A percentile compares a stretch with the other conserved stretches of the same genome.
These are phyloP conservation scores for Starmerella kuoi DNA, from an alignment of 805 yeast genomes.

Conservation along the genomic window DNA sequence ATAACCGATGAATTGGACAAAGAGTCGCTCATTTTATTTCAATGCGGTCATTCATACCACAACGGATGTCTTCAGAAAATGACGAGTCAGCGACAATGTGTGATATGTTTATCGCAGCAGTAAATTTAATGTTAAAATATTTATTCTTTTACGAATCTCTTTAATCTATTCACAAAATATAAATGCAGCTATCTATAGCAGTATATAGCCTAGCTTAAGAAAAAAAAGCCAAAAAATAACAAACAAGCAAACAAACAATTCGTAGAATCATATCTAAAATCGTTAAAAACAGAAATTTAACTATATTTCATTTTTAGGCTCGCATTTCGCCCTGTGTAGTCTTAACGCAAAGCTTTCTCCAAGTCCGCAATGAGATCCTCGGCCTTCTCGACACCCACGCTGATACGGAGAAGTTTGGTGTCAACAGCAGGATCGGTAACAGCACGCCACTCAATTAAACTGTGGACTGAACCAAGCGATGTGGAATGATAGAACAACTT, in stretches of 20 bases:
- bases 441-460: constrained; percentile 83
- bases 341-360: constrained; percentile 50
- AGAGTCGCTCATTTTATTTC: constrained; percentile 15
- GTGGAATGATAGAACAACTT: constrained; percentile 72
- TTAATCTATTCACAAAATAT: too few relatives aligned
- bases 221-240: too few relatives aligned
- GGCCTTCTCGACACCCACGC: constrained; percentile 68
- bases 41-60: constrained; percentile 21
- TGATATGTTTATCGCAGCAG: neutral
- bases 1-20: neutral
- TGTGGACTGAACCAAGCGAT: constrained; percentile 85
- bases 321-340: too few relatives aligned
- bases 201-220: too few relatives aligned
- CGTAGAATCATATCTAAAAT: too few relatives aligned
- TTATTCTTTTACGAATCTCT: too few relatives aligned
- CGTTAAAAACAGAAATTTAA: too few relatives aligned
- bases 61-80: constrained; percentile 13
- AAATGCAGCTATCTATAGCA: too few relatives aligned
- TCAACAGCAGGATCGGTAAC: constrained; percentile 50
- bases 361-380: constrained; percentile 69
- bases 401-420: constrained; percentile 53
- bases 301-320: too few relatives aligned
- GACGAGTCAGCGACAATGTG: constrained; percentile 1
- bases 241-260: too few relatives aligned
- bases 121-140: too few relatives aligned